Base-by-base conservation (phyloP, 805 yeast genomes). In the Metschnikowia cerradonensis region DNA sequence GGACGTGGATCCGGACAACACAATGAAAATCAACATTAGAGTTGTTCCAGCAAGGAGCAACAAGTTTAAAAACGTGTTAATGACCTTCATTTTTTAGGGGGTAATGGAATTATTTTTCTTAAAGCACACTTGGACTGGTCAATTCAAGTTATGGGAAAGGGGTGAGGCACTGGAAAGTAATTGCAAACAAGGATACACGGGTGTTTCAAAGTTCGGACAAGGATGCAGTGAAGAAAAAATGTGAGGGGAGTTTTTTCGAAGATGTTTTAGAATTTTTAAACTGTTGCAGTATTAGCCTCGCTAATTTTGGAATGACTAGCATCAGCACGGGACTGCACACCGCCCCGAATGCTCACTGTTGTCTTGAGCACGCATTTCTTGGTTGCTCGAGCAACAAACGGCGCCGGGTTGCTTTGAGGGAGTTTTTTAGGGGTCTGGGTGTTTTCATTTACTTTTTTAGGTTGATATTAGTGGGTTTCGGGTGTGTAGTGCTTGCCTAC, bases 11-110 rank as follows among this genome's bases (percentile, higher is more conserved):
- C 61, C 60, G n/a, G 60, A 53, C 52, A 55, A 50, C 43, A 54
- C 50, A 61, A 57, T 37, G 41, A 90, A 81, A 56, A 89, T 75
- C 51, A 83, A 70, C 59, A 33, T 80, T 70, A 51, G 78, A 61
- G 62, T 82, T 15, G 77, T 58, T 20, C 78, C 78, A 19, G 75
- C 72, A 54, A 73, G 67, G 48, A 73, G 67, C 56, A 73, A 47
- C 46, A 72, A 63, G 62, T 73, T 73, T 39, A 71, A 42, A 36
- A 65, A 33, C n/a, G 75, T 69, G 53, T 58, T 61, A 49, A 63
- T 49, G 30, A 65, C 53, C 58, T 60, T 72, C 76, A 72, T 71
- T 20, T 31, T 44, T 44, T 17, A 23, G 34, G 40, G 47, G 35
- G 23, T 44, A n/a, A 37, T 26, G 15, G 13, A 8, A 6, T 42